These are phyloP conservation scores for Pinus albicaulis DNA, from an alignment of 75 land plant species.

Conservation along the genomic window DNA sequence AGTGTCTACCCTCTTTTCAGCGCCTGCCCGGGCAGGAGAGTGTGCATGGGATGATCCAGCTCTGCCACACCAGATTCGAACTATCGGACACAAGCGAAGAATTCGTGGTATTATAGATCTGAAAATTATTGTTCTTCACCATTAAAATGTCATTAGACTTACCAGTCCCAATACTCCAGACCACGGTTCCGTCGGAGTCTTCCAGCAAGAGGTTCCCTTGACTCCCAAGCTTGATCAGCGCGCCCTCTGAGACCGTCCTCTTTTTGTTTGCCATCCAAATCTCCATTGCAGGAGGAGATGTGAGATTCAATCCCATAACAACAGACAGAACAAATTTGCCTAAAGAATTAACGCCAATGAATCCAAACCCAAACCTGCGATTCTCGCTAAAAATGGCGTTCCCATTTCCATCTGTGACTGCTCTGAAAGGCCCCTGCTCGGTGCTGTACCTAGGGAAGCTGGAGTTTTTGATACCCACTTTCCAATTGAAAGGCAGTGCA, in stretches of 20 bases:
- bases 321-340: not conserved
- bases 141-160: not conserved
- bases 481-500: not conserved
- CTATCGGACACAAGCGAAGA: not conserved
- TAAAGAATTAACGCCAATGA: not conserved
- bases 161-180: slow-evolving; percentile 2
- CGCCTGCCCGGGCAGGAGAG: not conserved
- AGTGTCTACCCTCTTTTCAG: too few species aligned
- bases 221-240: not conserved
- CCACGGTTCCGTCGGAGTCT: slow-evolving; percentile 8
- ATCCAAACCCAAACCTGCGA: not conserved
- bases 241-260: not conserved
- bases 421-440: not conserved
- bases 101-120: not conserved
- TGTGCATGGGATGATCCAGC: slow-evolving; percentile 17
- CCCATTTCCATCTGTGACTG: not conserved
- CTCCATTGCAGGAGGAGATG: not conserved
- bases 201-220: slow-evolving; percentile 6
- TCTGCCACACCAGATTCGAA: slow-evolving; percentile 10
- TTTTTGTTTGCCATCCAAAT: slow-evolving; percentile 26
- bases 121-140: slow-evolving; percentile 5
- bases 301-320: not conserved
- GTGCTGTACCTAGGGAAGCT: not conserved
- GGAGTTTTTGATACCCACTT: not conserved
- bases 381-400: not conserved